phyloP scores from a whole-genome alignment of 257 asterid species.

The Solanum chmielewskii region DNA sequence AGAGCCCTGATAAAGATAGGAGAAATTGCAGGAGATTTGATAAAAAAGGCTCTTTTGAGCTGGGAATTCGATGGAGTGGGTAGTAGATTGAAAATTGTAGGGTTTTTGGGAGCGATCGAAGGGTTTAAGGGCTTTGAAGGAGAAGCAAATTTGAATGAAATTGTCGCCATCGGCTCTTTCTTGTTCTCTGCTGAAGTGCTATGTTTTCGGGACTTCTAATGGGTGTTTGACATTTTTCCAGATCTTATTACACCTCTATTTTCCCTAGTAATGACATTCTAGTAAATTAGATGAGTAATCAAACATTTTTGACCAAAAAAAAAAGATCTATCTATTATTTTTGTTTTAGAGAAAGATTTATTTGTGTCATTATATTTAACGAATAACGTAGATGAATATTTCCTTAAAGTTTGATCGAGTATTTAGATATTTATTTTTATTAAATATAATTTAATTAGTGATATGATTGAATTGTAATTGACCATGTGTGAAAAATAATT shows the following conservation, averaged over 20 bases:
- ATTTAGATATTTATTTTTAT: no score
- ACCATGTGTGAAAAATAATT: no score
- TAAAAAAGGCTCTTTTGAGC: neutral
- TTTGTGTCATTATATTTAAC: no score
- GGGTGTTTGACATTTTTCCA: neutral
- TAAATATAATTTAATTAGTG: no score
- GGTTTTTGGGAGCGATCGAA: neutral
- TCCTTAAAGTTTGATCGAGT: no score
- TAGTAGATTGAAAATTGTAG: conserved; percentile 2
- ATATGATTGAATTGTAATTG: no score
- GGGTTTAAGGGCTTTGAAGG: conserved; percentile 4
- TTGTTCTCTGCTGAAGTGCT: neutral
- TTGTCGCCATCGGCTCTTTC: conserved; percentile 6
- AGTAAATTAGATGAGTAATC: no score
- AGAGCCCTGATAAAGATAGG: conserved; percentile 18
- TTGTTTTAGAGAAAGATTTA: no score
- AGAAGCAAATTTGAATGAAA: neutral
- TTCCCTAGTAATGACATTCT: neutral
- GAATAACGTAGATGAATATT: rapidly evolving
- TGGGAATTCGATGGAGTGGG: neutral
- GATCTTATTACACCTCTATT: neutral
- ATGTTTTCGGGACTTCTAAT: neutral
- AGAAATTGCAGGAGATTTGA: conserved; percentile 32
- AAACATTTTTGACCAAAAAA: no score
- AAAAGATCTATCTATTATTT: no score